Base-by-base conservation (phyloP, 2,329 filamentous ascomycete species). In the Colletotrichum sp. region DNA sequence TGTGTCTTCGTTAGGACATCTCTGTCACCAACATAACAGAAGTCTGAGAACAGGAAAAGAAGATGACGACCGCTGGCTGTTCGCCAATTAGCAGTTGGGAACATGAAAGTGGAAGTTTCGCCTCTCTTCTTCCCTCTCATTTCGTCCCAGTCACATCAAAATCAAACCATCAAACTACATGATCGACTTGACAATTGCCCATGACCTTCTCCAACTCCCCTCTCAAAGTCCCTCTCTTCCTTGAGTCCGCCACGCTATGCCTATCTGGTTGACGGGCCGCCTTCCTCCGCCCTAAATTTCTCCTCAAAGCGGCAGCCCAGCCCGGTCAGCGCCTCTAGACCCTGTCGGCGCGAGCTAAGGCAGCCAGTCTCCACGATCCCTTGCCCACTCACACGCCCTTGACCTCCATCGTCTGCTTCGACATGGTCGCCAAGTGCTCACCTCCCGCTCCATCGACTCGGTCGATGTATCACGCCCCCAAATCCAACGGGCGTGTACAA, bases 211-310 rank as follows among this genome's bases (percentile, higher is more conserved):
- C 24, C 55, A 28, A 58, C 21, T 24, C 16, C 55, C 69, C 15
- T 16, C 6, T 48, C 60, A 32, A 65, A 36, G 30, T 32, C 60
- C 28, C 26, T 61, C 12, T 3, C n/a, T 52, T 30, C 57, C 48
- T 1, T 15, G 28, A 26, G 52, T 16, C 28, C 38, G 48, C 32
- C n/a, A 32, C 74, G 66, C 75, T 77, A 75, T 69, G 38, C 77
- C 77, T 77, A 74, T 74, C 77, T 78, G 64, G 67, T 70, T 34
- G 67, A 74, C 77, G 77, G 76, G 64, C 77, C 77, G 77, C 76
- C 75, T 77, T 74, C 76, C 77, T 78, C 77, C 77, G 77, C 76
- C 63, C 72, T 76, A 69, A 73, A 65, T 69, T 57, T 34, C 52
- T 61, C 18, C 76, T 38, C 63, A 30, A 77, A 71, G 34, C 64